Conservation (phyloP, 768 basidiomycete species). For the Macrocybe gigantea region DNA sequence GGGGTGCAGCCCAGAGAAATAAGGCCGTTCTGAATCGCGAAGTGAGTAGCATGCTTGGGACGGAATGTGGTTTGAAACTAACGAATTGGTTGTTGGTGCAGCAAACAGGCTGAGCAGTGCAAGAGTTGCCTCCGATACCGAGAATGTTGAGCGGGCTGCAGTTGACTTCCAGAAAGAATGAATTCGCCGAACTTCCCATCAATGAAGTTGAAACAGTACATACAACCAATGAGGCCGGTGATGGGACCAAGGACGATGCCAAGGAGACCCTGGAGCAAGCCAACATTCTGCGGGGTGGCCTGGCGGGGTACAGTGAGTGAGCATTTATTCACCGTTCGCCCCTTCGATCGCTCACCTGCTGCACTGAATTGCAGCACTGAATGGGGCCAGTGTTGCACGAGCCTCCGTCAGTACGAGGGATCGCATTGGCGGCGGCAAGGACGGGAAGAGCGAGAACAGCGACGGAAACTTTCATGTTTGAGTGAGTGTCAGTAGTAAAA, state of each 20-base stretch:
- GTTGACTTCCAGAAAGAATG: background rate
- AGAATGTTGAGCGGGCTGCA: constrained; percentile 8
- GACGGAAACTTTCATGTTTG: too few species aligned
- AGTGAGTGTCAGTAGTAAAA: too few species aligned
- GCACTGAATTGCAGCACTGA: too few species aligned
- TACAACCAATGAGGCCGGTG: constrained; percentile 10
- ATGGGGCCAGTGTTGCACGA: too few species aligned
- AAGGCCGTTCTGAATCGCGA: constrained; percentile 6
- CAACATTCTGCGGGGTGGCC: background rate
- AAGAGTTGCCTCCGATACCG: constrained; percentile 8
- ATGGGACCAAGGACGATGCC: constrained; percentile 2
- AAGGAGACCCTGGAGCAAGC: constrained; percentile 2
- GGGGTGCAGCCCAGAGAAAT: constrained; percentile 12
- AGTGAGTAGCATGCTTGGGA: background rate
- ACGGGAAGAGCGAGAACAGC: too few species aligned
- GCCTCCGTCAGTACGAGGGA: too few species aligned
- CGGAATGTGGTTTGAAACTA: background rate
- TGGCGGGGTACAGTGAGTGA: too few species aligned
- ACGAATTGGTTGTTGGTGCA: constrained; percentile 15
- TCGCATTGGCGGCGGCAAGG: too few species aligned
- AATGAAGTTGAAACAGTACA: too few species aligned
- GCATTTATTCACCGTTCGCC: too few species aligned
- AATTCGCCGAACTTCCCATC: too few species aligned
- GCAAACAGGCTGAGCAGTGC: constrained; percentile 11
- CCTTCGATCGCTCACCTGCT: too few species aligned